Conservation (phyloP, 2,329 filamentous ascomycete genomes). For the Arthrobotrys entomopaga region DNA sequence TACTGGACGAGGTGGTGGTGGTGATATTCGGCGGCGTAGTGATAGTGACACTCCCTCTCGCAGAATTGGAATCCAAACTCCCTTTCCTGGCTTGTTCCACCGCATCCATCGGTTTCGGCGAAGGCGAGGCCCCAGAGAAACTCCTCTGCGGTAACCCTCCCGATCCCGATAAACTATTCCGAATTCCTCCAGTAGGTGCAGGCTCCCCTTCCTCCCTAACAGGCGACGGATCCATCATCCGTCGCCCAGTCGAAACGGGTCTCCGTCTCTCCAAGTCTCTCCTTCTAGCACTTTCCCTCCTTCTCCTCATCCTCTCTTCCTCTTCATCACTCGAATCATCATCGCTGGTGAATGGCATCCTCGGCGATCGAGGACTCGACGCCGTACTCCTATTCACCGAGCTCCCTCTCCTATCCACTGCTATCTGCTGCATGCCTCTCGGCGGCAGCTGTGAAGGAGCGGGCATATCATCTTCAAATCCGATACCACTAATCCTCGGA, state of each 20-base stretch:
- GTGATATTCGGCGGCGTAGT: conserved; percentile 13
- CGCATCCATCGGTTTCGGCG: conserved; percentile 52
- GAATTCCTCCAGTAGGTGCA: background rate
- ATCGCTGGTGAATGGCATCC: conserved; percentile 53
- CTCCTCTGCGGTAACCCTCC: conserved; percentile 40
- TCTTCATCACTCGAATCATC: conserved; percentile 52
- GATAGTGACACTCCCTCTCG: conserved; percentile 26
- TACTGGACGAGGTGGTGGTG: too few species aligned
- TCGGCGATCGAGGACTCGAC: conserved; percentile 44
- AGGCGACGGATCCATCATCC: conserved; percentile 44
- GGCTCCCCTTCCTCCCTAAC: conserved; percentile 48
- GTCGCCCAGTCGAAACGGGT: conserved; percentile 43
- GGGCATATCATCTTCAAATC: conserved; percentile 65
- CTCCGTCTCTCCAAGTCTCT: conserved; percentile 45
- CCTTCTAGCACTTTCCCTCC: conserved; percentile 39
- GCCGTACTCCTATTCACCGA: conserved; percentile 49
- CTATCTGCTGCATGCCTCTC: conserved; percentile 59
- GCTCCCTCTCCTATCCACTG: conserved; percentile 60
- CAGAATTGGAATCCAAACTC: conserved; percentile 49
- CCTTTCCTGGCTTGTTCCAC: conserved; percentile 52
- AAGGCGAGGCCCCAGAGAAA: conserved; percentile 44
- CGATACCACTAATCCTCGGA: conserved; percentile 73
- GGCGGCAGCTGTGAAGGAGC: conserved; percentile 61
- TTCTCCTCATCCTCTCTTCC: conserved; percentile 37
- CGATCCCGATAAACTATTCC: conserved; percentile 17